Conservation (phyloP, 176 grass and related monocot genomes). For the Hyparrhenia diplandra region DNA sequence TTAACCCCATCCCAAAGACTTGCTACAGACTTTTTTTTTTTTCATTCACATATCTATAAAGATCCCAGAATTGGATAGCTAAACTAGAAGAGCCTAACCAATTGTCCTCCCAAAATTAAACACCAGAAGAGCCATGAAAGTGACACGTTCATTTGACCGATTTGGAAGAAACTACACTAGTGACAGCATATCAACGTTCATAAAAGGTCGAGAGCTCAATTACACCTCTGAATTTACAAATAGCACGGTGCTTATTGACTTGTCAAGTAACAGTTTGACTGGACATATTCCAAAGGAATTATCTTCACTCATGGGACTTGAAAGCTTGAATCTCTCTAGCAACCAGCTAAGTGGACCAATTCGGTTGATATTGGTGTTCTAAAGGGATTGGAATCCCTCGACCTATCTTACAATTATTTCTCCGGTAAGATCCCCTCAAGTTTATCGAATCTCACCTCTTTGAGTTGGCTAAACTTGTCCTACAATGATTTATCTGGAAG, state of each 20-base stretch:
- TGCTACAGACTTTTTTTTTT: too few relatives aligned
- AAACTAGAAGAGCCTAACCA: too few relatives aligned
- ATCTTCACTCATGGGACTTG: neutral
- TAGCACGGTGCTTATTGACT: neutral
- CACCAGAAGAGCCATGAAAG: conserved; percentile 27
- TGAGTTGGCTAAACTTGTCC: conserved; percentile 24
- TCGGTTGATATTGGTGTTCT: neutral
- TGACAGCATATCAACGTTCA: neutral
- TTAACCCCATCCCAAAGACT: too few relatives aligned
- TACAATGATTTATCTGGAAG: conserved; percentile 33
- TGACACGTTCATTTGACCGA: neutral
- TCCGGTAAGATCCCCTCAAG: neutral
- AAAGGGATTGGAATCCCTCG: neutral
- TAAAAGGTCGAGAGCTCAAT: neutral
- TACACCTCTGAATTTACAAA: neutral
- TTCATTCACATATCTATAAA: too few relatives aligned
- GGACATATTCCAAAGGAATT: conserved; percentile 14
- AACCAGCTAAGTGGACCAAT: too few relatives aligned
- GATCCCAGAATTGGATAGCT: too few relatives aligned
- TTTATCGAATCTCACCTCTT: neutral
- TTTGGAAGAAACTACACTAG: neutral
- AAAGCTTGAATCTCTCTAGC: conserved; percentile 6
- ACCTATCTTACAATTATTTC: conserved; percentile 6
- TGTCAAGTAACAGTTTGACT: conserved; percentile 14
- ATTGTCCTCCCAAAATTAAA: too few relatives aligned